Evolutionary conservation across 768 basidiomycete genomes (phyloP).

Genomic region (Clitopilus passeckerianus): DNA sequence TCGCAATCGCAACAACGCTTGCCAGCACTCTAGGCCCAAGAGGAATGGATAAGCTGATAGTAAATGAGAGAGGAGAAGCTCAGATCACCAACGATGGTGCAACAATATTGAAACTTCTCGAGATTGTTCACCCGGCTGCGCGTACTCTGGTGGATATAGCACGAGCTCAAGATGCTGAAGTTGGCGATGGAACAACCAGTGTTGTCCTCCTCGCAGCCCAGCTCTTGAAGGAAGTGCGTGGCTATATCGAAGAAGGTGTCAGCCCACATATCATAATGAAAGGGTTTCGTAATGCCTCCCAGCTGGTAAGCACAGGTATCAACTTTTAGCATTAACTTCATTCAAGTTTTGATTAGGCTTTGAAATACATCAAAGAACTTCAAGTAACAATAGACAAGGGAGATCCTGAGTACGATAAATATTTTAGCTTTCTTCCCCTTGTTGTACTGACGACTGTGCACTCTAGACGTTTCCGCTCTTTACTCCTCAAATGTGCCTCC

Average conservation of each 20-base stretch:
- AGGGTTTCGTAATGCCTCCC: constrained; percentile 83
- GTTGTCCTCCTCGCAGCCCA: constrained; percentile 95
- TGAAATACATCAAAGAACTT: constrained; percentile 82
- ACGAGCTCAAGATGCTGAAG: constrained; percentile 96
- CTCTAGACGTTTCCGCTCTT: constrained; percentile 82
- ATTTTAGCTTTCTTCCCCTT: constrained; percentile 1
- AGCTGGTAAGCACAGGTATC: constrained; percentile 54
- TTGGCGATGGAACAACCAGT: constrained; percentile 97
- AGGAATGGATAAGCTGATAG: constrained; percentile 99
- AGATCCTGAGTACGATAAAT: constrained; percentile 71
- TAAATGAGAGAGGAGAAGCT: constrained; percentile 88
- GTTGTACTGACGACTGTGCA: constrained; percentile 11
- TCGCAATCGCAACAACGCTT: constrained; percentile 88
- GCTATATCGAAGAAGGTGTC: constrained; percentile 94
- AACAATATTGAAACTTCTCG: constrained; percentile 94
- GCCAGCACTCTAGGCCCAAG: constrained; percentile 95
- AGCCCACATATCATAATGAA: constrained; percentile 98
- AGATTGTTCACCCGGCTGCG: constrained; percentile 97
- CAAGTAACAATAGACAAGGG: constrained; percentile 89
- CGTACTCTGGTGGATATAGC: constrained; percentile 98
- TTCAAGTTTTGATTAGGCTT: constrained; percentile 45
- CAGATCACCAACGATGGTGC: constrained; percentile 99
- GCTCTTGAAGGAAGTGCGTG: constrained; percentile 86
- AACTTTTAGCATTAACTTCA: constrained; percentile 7
- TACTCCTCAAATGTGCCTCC: constrained; percentile 93